These are phyloP conservation scores for Eudorina sp. DNA, from an alignment of 139 green algal species.

Conservation along the genomic window DNA sequence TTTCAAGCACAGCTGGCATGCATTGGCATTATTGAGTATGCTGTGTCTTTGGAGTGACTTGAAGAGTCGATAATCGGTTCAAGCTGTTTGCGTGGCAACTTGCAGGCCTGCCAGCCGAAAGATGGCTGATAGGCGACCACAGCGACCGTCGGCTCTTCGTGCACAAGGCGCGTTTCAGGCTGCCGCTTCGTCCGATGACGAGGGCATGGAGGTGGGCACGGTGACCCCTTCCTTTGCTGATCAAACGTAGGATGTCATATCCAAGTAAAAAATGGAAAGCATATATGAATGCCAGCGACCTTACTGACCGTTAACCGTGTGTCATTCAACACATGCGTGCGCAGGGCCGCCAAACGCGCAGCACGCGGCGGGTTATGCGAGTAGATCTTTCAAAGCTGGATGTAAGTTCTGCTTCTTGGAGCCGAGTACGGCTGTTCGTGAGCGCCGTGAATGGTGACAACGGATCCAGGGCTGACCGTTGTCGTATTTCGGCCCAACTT, in stretches of 20 bases:
- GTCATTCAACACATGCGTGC: conserved; percentile 13
- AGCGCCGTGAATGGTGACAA: too few species aligned
- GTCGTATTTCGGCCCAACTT: neutral
- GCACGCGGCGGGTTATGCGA: neutral
- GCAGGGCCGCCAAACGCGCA: conserved; percentile 42
- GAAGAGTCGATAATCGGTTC: neutral
- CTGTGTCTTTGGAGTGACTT: neutral
- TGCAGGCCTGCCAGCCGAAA: neutral
- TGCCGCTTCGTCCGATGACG: conserved; percentile 30
- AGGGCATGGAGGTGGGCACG: conserved; percentile 14
- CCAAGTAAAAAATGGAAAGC: too few species aligned
- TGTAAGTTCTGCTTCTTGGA: neutral
- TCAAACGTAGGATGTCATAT: neutral
- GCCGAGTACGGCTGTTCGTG: too few species aligned
- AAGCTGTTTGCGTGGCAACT: neutral
- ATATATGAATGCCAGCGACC: too few species aligned
- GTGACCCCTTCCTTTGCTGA: neutral
- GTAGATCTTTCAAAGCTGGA: conserved; percentile 40
- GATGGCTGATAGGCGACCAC: conserved; percentile 24
- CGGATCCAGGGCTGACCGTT: neutral
- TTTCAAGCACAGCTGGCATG: too few species aligned
- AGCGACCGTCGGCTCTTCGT: conserved; percentile 4
- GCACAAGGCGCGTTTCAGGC: conserved; percentile 17
- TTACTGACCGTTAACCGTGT: neutral
- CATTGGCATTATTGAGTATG: too few species aligned